Conservation (phyloP, 1,139 yeast genomes). For the Eremothecium cymbalariae region DNA sequence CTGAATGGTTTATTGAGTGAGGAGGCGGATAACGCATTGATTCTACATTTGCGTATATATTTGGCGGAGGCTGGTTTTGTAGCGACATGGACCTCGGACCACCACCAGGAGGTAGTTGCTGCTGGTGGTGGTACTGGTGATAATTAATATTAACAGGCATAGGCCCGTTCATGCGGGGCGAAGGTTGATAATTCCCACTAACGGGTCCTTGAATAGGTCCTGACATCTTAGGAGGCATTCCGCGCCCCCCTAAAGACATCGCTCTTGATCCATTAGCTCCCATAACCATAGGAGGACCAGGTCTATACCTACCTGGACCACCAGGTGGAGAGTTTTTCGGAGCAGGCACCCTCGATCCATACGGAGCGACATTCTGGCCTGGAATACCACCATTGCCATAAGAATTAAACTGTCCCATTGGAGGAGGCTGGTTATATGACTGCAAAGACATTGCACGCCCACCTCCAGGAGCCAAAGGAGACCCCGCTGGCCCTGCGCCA, state of each 20-base stretch:
- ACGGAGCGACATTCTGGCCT: conserved; percentile 9
- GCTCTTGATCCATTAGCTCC: conserved; percentile 16
- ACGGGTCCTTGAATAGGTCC: conserved; percentile 1
- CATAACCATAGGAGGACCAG: conserved; percentile 9
- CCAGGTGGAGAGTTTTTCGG: conserved; percentile 20
- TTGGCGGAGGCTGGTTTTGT: conserved; percentile 11
- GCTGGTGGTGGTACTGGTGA: too few relatives aligned
- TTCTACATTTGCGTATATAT: background rate
- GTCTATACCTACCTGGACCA: conserved; percentile 9
- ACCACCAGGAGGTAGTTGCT: conserved; percentile 3
- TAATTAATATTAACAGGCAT: too few relatives aligned
- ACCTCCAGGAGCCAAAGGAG: conserved; percentile 20
- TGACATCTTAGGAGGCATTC: conserved; percentile 6
- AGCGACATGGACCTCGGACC: conserved; percentile 19
- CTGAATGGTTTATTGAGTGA: conserved; percentile 2
- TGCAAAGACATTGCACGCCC: conserved; percentile 55
- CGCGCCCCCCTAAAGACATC: conserved; percentile 18
- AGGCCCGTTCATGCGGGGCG: conserved; percentile 1
- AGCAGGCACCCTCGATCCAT: conserved; percentile 20
- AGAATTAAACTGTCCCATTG: conserved; percentile 5
- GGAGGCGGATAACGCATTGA: background rate
- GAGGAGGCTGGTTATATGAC: conserved; percentile 19
- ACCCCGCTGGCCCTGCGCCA: conserved; percentile 5
- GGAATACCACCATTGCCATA: conserved; percentile 4
- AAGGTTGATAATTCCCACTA: conserved; percentile 6